These are phyloP conservation scores for Chaetomium sp. DNA, from an alignment of 2,329 filamentous ascomycete genomes.

Conservation along the genomic window DNA sequence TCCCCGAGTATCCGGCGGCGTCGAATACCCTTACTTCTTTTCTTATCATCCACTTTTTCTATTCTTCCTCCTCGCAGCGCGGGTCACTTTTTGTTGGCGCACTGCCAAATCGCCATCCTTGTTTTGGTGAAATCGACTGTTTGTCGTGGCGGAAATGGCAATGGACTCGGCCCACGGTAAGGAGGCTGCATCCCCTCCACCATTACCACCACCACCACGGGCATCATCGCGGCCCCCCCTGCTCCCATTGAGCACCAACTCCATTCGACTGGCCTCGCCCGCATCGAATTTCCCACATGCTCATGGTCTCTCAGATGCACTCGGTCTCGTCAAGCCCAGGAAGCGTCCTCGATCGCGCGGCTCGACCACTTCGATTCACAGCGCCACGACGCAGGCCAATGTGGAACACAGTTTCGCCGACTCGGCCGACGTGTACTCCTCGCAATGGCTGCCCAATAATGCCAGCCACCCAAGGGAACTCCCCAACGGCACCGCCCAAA, in stretches of 20 bases:
- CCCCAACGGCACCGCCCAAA: slow-evolving; percentile 34
- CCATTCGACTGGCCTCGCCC: neutral
- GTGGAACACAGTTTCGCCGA: slow-evolving; percentile 45
- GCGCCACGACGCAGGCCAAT: slow-evolving; percentile 44
- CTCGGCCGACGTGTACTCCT: slow-evolving; percentile 38
- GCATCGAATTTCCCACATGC: neutral
- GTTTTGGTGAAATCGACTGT: slow-evolving; percentile 16
- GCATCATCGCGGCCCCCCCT: neutral
- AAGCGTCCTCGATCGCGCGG: slow-evolving; percentile 49
- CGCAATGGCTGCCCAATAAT: slow-evolving; percentile 45
- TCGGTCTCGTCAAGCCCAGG: slow-evolving; percentile 37
- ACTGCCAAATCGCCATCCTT: slow-evolving; percentile 11
- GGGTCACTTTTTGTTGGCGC: slow-evolving; percentile 11
- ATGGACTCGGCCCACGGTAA: slow-evolving; percentile 29
- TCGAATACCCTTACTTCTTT: slow-evolving; percentile 4
- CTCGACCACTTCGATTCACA: slow-evolving; percentile 52
- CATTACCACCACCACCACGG: neutral
- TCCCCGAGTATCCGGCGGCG: neutral
- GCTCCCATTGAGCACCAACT: neutral
- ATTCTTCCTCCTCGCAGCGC: slow-evolving; percentile 6
- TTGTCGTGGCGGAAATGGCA: slow-evolving; percentile 17
- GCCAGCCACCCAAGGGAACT: slow-evolving; percentile 41
- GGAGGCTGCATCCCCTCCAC: slow-evolving; percentile 12
- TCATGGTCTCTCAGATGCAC: slow-evolving; percentile 25
- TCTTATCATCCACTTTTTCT: slow-evolving; percentile 6